Base-by-base conservation (phyloP, 306 rosid species). In the Corylus avellana region DNA sequence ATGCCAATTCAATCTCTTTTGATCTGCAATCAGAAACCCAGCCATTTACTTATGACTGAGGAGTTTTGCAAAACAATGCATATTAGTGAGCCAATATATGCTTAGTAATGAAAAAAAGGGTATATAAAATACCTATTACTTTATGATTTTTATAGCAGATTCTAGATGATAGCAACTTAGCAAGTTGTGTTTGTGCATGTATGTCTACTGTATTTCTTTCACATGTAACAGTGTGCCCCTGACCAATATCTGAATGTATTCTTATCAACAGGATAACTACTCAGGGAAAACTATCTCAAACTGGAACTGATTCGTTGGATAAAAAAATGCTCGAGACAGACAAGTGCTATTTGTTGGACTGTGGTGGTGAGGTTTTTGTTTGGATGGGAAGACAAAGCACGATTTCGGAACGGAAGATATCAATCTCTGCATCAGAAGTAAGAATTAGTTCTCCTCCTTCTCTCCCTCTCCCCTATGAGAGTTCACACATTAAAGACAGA, bases 271-370 rank as follows among this genome's bases (percentile, higher is more conserved):
- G 98, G 97, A 87, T 94, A 86, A 91, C 79, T 66, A 77, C 87
- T 66, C 92, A 86, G 89, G 98, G 98, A 74, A 92, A 94, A 75
- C 83, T 92, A 54, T 74, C 84, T 88, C 81, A 80, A 61, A 83
- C 77, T 50, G 95, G 79, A 87, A 87, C 84, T 79, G 73, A 79
- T 80, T 22, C 83, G 13, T 79, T 91, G 51, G 84, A 74, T 76
- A 92, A 84, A 83, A 91, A 88, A 75, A 85, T 92, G 90, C 94
- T 94, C 18, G 95, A 91, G 92, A 77, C 91, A 18, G 90, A 92
- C 84, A 94, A 91, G 83, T 94, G 97, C 83, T 92, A 90, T 84
- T 90, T 94, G 97, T 81, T 94, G 86, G 98, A 94, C 85, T 91
- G 93, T 59, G 88, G 88, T 85, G 74, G 77, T 56, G 97, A 94